phyloP scores from a whole-genome alignment of 805 yeast species.

The Metschnikowia koreensis region DNA sequence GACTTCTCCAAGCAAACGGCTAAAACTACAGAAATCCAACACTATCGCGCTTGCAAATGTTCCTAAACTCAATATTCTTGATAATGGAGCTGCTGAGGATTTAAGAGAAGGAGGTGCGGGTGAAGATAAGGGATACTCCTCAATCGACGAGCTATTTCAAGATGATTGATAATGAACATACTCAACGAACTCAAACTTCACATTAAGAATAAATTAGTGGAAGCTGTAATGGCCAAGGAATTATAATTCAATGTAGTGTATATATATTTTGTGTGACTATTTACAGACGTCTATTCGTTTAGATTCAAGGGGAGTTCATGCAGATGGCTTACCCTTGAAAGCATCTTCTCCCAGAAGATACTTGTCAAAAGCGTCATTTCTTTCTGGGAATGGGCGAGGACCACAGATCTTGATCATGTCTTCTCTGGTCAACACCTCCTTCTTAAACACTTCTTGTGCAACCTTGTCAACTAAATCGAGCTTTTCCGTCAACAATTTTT shows the following conservation, averaged over 20 bases:
- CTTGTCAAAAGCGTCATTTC: conserved; percentile 87
- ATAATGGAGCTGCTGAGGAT: not conserved
- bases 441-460: conserved; percentile 67
- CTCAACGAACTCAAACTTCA: not conserved
- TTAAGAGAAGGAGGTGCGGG: not conserved
- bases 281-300: conserved; percentile 1
- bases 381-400: conserved; percentile 72
- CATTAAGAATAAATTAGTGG: not conserved
- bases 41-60: not conserved
- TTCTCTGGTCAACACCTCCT: conserved; percentile 78
- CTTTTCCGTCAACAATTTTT: conserved; percentile 58
- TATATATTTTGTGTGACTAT: conserved; percentile 2
- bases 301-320: not conserved
- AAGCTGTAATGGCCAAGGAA: not conserved
- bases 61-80: conserved; percentile 4
- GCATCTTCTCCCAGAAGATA: conserved; percentile 59
- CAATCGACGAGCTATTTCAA: conserved; percentile 24
- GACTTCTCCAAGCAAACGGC: not conserved
- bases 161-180: not conserved
- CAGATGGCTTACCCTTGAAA: conserved; percentile 33
- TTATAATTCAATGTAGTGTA: not conserved
- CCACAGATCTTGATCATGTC: conserved; percentile 79
- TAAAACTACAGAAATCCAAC: not conserved
- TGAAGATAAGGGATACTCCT: conserved; percentile 10
- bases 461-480: conserved; percentile 61